Percentiles rank a stretch among this genome's conserved stretches.
Conservation (phyloP, 2,329 filamentous ascomycete species). For the Tolypocladium guangdongense region DNA sequence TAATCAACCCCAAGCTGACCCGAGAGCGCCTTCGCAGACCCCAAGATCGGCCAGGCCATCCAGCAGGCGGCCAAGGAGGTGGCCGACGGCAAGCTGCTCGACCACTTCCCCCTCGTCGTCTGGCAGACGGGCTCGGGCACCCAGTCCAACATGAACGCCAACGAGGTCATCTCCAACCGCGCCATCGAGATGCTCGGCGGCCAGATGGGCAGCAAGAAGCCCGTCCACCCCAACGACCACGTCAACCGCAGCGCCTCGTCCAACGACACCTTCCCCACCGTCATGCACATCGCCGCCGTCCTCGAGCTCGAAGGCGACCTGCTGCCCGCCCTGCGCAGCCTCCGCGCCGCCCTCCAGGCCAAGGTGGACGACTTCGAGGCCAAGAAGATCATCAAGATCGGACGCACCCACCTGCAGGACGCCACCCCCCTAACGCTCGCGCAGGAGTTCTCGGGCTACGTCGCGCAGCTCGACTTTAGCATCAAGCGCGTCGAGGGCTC, state of each 20-base stretch:
- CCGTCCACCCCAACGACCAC: conserved; percentile 98
- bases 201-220: conserved; percentile 91
- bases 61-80: conserved; percentile 92
- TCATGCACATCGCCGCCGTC: conserved; percentile 98
- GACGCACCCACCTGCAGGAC: conserved; percentile 93
- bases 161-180: conserved; percentile 98
- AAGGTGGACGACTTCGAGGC: conserved; percentile 82
- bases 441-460: conserved; percentile 97
- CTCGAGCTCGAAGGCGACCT: conserved; percentile 83
- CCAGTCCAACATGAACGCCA: conserved; percentile 99
- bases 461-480: conserved; percentile 84
- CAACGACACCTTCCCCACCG: conserved; percentile 98
- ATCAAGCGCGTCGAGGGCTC: conserved; percentile 76
- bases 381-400: conserved; percentile 95
- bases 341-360: conserved; percentile 73
- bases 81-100: conserved; percentile 81
- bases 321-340: conserved; percentile 68
- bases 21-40: conserved; percentile 18
- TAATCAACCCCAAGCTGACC: neutral
- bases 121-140: conserved; percentile 99
- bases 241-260: conserved; percentile 99
- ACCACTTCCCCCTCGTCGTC: conserved; percentile 97
- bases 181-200: conserved; percentile 96
- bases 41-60: conserved; percentile 83
- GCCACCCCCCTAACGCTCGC: conserved; percentile 90